phyloP scores from a whole-genome alignment of 2,329 filamentous ascomycete genomes.

The Fusarium tupiense region DNA sequence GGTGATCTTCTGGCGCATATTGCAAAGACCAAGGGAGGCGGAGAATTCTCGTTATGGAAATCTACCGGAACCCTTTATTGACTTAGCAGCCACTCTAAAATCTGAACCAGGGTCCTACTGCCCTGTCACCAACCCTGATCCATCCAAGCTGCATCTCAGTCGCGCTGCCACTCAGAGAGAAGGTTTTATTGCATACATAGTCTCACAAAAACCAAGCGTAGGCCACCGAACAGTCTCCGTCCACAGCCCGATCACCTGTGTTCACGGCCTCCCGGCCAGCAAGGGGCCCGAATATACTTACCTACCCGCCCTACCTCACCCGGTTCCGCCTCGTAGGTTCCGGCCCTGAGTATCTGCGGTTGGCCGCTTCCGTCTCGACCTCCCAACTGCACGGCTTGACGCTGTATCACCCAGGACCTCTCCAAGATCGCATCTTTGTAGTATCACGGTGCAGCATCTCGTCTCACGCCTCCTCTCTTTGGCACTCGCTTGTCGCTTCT shows the following conservation, averaged over 20 bases:
- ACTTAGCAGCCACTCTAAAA: constrained; percentile 50
- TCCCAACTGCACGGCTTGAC: constrained; percentile 59
- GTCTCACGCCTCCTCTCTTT: constrained; percentile 55
- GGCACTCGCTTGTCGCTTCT: constrained; percentile 45
- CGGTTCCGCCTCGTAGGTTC: constrained; percentile 46
- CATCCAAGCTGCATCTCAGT: constrained; percentile 56
- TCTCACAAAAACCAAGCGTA: constrained; percentile 61
- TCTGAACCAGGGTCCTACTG: constrained; percentile 48
- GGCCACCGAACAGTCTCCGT: constrained; percentile 52
- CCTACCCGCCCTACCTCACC: constrained; percentile 33
- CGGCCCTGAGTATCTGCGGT: constrained; percentile 55
- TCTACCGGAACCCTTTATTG: constrained; percentile 49
- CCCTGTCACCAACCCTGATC: constrained; percentile 53
- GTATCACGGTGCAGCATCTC: constrained; percentile 63
- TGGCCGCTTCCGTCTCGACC: constrained; percentile 57
- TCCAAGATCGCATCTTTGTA: constrained; percentile 57
- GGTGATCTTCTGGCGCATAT: constrained; percentile 34
- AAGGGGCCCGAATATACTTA: constrained; percentile 42
- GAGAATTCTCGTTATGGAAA: constrained; percentile 51
- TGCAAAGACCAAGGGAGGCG: constrained; percentile 44
- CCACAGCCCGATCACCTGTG: constrained; percentile 44
- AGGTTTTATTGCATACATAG: constrained; percentile 49
- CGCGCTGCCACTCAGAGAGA: constrained; percentile 48
- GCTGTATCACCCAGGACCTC: constrained; percentile 59
- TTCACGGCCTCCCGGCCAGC: constrained; percentile 43